Evolutionary conservation across 2,329 filamentous ascomycete species (phyloP), one percentile per base, ranked within the genome.

Genomic region (Diaporthe caulivora): DNA sequence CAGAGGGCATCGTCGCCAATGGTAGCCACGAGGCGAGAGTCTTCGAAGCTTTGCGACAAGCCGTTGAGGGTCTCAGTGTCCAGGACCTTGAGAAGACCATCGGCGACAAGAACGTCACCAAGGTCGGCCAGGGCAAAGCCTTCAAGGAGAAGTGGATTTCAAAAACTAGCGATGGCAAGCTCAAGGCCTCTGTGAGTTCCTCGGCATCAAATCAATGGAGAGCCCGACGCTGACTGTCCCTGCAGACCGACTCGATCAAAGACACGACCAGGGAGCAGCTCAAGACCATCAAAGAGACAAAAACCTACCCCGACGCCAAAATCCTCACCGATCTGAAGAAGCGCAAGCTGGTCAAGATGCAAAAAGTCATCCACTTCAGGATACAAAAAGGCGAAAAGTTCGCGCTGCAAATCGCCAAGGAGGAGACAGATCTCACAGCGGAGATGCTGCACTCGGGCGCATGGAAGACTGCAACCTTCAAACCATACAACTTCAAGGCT

Each of bases 401-500:
- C 81, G 94, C 95, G 55, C 90, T 93, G 64, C 93, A 98, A 84
- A 94, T 98, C 77, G 89, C 93, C 58, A 95, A 97, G 84, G 95
- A 98, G 86, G 95, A 97, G 84, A 98, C 97, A 55, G 97, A 99
- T 82, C 86, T 99, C 80, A 98, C 97, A 15, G 93, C 92, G 69
- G 97, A 99, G 73, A 98, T 99, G 94, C 87, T 99, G 77, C 87
- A 92, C 60, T 93, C 88, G 77, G 96, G 96, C 55, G 91, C 94
- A 24, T 99, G 97, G 97, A 96, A 98, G 87, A 94, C 93, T 53
- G 94, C 94, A 11, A 91, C 92, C 76, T 96, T 98, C 88, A 98
- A 97, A 92, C 88, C 88, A 2, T 90, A 90, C 79, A 86, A 86
- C 78, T 86, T 86, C 80, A 82, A 86, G 65, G 86, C 88, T 3